Evolutionary conservation across 257 asterid genomes (phyloP).

Genomic region (Solanum lycopersicoides): DNA sequence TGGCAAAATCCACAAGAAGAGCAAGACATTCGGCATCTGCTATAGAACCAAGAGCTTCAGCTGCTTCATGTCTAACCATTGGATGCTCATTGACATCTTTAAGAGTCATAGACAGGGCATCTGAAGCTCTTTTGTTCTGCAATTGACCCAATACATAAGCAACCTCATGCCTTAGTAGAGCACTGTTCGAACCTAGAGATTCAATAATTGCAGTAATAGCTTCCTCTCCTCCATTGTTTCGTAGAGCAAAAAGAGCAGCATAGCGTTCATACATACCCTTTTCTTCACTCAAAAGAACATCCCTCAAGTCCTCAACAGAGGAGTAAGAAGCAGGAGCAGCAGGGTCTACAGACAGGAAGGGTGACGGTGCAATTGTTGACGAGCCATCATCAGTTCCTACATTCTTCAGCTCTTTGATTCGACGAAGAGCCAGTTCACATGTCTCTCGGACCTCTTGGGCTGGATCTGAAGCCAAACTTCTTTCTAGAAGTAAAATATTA

Average conservation of each 20-base stretch:
- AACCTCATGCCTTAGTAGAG: conserved; percentile 92
- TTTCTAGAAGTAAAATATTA: conserved; percentile 42
- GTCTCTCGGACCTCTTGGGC: conserved; percentile 96
- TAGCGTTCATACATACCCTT: conserved; percentile 87
- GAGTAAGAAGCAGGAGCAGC: conserved; percentile 78
- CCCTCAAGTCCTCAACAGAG: conserved; percentile 46
- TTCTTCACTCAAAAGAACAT: conserved; percentile 50
- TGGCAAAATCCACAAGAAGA: conserved; percentile 60
- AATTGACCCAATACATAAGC: conserved; percentile 94
- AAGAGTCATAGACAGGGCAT: conserved; percentile 65
- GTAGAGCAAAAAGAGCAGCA: conserved; percentile 91
- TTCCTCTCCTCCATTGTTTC: conserved; percentile 70
- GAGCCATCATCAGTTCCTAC: not conserved
- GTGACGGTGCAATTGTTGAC: conserved; percentile 42
- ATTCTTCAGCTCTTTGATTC: conserved; percentile 62
- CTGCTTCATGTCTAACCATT: conserved; percentile 99
- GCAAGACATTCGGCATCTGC: conserved; percentile 62
- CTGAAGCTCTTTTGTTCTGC: conserved; percentile 81
- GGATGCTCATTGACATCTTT: conserved; percentile 75
- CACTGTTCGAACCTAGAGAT: conserved; percentile 75
- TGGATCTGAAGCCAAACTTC: conserved; percentile 70
- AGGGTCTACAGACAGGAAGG: conserved; percentile 89
- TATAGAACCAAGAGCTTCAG: conserved; percentile 97
- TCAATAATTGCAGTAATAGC: conserved; percentile 76
- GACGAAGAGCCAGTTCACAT: conserved; percentile 89